Base-by-base conservation (phyloP, 2,329 filamentous ascomycete species). In the Eutypa lata region DNA sequence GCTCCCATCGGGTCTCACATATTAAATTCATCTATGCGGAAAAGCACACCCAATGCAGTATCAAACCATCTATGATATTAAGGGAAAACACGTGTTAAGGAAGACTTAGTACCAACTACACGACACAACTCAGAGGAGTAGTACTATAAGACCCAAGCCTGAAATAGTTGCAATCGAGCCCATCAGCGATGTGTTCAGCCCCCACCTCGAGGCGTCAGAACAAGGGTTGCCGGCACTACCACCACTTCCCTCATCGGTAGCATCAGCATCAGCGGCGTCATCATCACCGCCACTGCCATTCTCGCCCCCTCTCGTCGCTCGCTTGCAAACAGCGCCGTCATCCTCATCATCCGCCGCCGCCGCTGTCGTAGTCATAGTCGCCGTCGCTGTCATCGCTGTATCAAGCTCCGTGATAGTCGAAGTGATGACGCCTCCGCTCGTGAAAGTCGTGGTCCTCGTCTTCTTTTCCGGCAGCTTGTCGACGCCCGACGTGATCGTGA, bases 371-470 rank as follows among this genome's bases (percentile, higher is more conserved):
- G 31, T 7, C n/a, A 6, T 5, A 6, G 5, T 60, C n/a, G n/a
- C n/a, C n/a, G n/a, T n/a, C n/a, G n/a, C n/a, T n/a, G n/a, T n/a
- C n/a, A n/a, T n/a, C n/a, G n/a, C n/a, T n/a, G n/a, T n/a, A n/a
- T n/a, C n/a, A n/a, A n/a, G n/a, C n/a, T n/a, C n/a, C n/a, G n/a
- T n/a, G n/a, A n/a, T n/a, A n/a, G n/a, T n/a, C n/a, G n/a, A n/a
- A n/a, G n/a, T n/a, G n/a, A n/a, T n/a, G n/a, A n/a, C n/a, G n/a
- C n/a, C n/a, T n/a, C n/a, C n/a, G n/a, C n/a, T n/a, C n/a, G n/a
- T n/a, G n/a, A n/a, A n/a, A 84, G 86, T 58, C 88, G 85, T 6
- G 76, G 76, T 22, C 18, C 13, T 3, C 1, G 42, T 26, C 19
- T 22, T 19, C 16, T 13, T 14, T 10, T 18, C 18, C 10, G 11